phyloP scores from a whole-genome alignment of 2,329 filamentous ascomycete species.

The Sporothrix pallida region DNA sequence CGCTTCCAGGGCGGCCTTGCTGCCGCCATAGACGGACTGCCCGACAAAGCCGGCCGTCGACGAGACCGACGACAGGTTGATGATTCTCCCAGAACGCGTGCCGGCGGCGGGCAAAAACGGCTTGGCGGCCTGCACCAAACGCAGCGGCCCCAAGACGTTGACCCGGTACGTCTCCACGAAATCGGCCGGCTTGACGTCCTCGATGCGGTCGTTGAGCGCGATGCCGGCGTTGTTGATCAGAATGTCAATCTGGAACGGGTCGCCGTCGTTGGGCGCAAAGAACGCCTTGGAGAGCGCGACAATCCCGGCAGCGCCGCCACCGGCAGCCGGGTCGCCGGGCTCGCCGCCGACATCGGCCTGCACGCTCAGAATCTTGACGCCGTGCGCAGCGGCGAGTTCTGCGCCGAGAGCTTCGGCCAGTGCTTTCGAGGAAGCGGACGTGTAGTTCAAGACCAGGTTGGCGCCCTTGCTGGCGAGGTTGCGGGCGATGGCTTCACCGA shows the following conservation, averaged over 20 bases:
- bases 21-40: slow-evolving; percentile 63
- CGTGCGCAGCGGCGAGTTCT: slow-evolving; percentile 61
- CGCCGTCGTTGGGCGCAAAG: slow-evolving; percentile 54
- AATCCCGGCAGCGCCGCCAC: slow-evolving; percentile 45
- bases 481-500: slow-evolving; percentile 67
- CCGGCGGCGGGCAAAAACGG: slow-evolving; percentile 73
- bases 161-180: slow-evolving; percentile 76
- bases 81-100: slow-evolving; percentile 63
- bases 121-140: slow-evolving; percentile 74
- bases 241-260: slow-evolving; percentile 73
- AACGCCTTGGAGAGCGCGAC: slow-evolving; percentile 59
- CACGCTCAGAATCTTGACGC: slow-evolving; percentile 64
- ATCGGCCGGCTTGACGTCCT: slow-evolving; percentile 66
- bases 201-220: slow-evolving; percentile 67
- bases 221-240: slow-evolving; percentile 86
- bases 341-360: slow-evolving; percentile 74
- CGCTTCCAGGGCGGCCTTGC: slow-evolving; percentile 64
- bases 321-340: slow-evolving; percentile 63
- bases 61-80: slow-evolving; percentile 62
- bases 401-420: slow-evolving; percentile 66
- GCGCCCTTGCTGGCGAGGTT: slow-evolving; percentile 76
- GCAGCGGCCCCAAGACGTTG: slow-evolving; percentile 81
- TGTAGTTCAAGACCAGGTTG: slow-evolving; percentile 74
- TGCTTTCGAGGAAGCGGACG: slow-evolving; percentile 50
- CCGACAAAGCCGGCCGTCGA: slow-evolving; percentile 59